Evolutionary conservation across 1,284 basidiomycete genomes (phyloP).

Genomic region (Singerocomus rubriflavus): DNA sequence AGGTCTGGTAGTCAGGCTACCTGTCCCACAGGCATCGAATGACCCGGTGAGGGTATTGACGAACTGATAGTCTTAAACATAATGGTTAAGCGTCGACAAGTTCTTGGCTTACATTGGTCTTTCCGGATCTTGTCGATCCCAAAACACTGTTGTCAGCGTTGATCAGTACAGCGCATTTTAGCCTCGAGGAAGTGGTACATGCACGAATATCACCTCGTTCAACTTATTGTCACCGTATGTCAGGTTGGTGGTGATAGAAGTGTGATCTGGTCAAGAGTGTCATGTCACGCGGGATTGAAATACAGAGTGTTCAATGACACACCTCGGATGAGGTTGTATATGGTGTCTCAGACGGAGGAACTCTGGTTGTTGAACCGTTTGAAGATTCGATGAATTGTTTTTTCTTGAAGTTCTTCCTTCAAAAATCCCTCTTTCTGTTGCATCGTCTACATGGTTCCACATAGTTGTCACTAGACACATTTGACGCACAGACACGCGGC

Average conservation of each 20-base stretch:
- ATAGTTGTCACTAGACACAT: constrained; percentile 12
- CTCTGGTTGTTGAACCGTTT: constrained; percentile 5
- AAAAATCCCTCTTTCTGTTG: background rate
- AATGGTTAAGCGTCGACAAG: no score
- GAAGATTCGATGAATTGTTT: background rate
- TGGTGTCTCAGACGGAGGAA: constrained; percentile 1
- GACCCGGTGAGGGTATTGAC: constrained; percentile 1
- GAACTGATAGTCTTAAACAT: background rate
- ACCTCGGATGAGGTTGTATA: background rate
- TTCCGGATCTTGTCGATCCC: constrained; percentile 1
- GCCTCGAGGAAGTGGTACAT: background rate
- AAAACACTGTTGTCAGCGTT: background rate
- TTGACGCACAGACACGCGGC: background rate
- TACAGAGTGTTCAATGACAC: background rate
- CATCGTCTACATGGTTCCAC: constrained; percentile 10
- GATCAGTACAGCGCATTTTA: background rate
- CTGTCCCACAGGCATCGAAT: background rate
- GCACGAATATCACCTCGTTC: background rate
- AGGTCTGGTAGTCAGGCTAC: background rate
- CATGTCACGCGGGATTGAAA: background rate
- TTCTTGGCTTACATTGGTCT: background rate
- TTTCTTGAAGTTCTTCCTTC: background rate
- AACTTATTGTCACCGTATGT: background rate
- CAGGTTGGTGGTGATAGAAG: background rate
- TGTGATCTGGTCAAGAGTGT: background rate